Evolutionary conservation across 805 yeast species (phyloP).

Genomic region (Zygoascus tannicola): DNA sequence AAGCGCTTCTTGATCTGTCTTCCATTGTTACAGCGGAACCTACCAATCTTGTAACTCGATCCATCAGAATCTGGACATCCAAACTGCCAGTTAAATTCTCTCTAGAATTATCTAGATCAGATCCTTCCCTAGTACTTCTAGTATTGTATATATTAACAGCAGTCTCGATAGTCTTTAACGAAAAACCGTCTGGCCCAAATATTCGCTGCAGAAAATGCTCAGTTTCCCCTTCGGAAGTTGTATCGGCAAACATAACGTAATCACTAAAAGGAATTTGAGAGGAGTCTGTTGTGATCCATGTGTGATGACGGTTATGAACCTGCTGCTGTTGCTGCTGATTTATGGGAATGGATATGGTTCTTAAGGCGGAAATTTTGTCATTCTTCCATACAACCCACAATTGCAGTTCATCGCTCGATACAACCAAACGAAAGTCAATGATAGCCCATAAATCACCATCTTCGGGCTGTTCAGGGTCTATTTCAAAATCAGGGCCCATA

Average conservation of each 20-base stretch:
- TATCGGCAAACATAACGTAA: conserved; percentile 11
- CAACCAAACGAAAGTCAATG: conserved; percentile 35
- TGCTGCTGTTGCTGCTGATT: background rate
- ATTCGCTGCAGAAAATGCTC: conserved; percentile 35
- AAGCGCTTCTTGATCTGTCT: conserved; percentile 2
- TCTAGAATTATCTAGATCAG: conserved; percentile 12
- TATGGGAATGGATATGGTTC: conserved; percentile 11
- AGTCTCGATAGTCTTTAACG: conserved; percentile 40
- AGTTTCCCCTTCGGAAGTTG: conserved; percentile 11
- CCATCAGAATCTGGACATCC: conserved; percentile 24
- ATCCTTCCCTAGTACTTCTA: background rate
- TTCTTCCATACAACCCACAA: conserved; percentile 53
- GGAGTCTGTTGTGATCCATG: background rate
- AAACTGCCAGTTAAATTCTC: background rate
- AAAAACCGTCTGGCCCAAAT: conserved; percentile 42
- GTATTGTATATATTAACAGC: conserved; percentile 39
- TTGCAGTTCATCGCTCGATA: conserved; percentile 19
- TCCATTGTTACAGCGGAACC: conserved; percentile 24
- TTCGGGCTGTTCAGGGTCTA: conserved; percentile 25
- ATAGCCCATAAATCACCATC: conserved; percentile 38
- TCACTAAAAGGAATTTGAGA: conserved; percentile 2
- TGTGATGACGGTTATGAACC: background rate
- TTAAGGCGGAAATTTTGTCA: conserved; percentile 44
- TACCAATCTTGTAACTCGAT: conserved; percentile 28
- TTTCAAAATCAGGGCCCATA: conserved; percentile 23